Percentiles rank a stretch among this genome's conserved stretches.
These are phyloP conservation scores for Cercospora citrullina DNA, from an alignment of 2,329 filamentous ascomycete species.

Conservation along the genomic window DNA sequence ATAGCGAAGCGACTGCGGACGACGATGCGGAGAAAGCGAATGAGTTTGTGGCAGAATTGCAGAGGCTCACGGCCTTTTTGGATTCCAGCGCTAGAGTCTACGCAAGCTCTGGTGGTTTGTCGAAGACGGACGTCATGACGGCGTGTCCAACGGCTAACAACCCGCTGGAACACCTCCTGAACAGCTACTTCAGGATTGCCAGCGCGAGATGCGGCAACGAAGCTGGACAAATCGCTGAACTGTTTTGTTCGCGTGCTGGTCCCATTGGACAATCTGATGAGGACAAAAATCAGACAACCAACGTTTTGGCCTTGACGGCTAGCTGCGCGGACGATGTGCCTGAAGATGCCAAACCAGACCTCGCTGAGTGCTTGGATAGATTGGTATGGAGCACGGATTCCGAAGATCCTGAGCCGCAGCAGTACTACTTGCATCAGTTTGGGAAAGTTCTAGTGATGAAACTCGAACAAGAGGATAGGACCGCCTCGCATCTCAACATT, in stretches of 20 bases:
- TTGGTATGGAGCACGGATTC: constrained; percentile 36
- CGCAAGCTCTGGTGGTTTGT: constrained; percentile 56
- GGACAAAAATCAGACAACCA: background rate
- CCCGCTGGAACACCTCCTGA: constrained; percentile 29
- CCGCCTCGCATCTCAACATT: constrained; percentile 44
- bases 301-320: background rate
- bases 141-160: constrained; percentile 15
- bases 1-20: constrained; percentile 29
- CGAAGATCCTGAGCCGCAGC: constrained; percentile 26
- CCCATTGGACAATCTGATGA: constrained; percentile 19
- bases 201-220: constrained; percentile 9
- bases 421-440: constrained; percentile 45
- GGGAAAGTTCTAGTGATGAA: constrained; percentile 59
- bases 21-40: constrained; percentile 42
- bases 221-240: constrained; percentile 17
- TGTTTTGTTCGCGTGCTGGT: constrained; percentile 34
- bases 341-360: constrained; percentile 16
- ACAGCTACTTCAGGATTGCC: constrained; percentile 29
- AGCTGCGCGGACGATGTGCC: constrained; percentile 6
- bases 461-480: constrained; percentile 40
- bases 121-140: constrained; percentile 30
- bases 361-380: constrained; percentile 34
- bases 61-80: constrained; percentile 63
- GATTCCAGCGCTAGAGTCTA: constrained; percentile 60
- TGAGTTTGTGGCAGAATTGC: constrained; percentile 57